These are phyloP conservation scores for Eucalyptus erythrocorys DNA, from an alignment of 345 rosid genomes.

Conservation along the genomic window DNA sequence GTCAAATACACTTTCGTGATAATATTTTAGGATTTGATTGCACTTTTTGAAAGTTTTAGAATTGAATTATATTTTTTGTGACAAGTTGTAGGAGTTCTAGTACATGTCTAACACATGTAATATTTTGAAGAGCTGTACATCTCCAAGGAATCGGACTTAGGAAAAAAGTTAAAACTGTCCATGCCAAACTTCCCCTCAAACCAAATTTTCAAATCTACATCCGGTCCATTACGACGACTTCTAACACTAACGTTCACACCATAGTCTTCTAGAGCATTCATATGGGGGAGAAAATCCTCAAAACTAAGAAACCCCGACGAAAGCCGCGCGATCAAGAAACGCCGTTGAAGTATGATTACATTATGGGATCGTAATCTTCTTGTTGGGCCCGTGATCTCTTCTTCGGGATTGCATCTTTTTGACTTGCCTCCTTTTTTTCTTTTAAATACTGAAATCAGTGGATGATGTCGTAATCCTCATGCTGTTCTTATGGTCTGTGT, in stretches of 20 bases:
- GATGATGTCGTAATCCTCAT: background rate
- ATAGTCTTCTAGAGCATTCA: background rate
- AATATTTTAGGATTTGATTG: no score
- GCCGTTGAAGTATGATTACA: background rate
- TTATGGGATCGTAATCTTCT: background rate
- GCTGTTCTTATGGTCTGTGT: background rate
- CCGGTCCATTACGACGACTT: background rate
- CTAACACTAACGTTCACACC: background rate
- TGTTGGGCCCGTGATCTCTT: background rate
- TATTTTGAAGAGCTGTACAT: background rate
- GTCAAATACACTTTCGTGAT: no score
- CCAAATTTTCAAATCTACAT: background rate
- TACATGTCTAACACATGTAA: background rate
- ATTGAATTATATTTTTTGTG: no score
- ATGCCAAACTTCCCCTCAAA: background rate
- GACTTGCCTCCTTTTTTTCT: background rate
- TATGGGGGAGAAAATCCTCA: background rate
- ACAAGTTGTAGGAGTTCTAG: no score
- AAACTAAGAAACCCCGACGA: background rate
- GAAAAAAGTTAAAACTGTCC: background rate
- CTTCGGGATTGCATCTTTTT: background rate
- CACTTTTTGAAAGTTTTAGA: no score
- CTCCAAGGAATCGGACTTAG: background rate
- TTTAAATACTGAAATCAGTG: background rate
- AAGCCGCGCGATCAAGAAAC: background rate